A percentile compares a stretch with the other conserved stretches of the same genome.
Conservation (phyloP, 1,284 basidiomycete genomes). For the Moesziomyces sp. region DNA sequence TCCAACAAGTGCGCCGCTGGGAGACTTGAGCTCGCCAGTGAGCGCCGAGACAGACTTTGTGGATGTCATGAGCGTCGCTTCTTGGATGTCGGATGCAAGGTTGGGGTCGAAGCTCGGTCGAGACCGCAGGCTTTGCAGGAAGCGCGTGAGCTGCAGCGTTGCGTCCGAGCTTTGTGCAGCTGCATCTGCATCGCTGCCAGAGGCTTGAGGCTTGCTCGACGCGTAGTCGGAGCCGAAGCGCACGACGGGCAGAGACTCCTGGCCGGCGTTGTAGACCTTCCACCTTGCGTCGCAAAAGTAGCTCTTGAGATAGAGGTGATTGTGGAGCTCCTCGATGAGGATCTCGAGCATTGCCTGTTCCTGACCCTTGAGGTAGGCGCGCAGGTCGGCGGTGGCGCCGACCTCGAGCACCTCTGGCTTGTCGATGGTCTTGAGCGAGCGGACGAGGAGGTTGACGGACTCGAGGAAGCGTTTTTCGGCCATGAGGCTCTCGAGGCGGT, state of each 20-base stretch:
- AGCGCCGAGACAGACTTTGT: conserved; percentile 38
- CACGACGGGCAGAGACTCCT: conserved; percentile 71
- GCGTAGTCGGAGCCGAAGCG: conserved; percentile 54
- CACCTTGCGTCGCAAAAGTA: conserved; percentile 95
- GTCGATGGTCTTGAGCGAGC: conserved; percentile 89
- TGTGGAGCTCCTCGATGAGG: conserved; percentile 93
- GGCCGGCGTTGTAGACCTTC: conserved; percentile 83
- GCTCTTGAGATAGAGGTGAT: conserved; percentile 95
- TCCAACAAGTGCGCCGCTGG: conserved; percentile 1
- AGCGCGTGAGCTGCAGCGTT: conserved; percentile 41
- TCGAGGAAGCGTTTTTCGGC: conserved; percentile 93
- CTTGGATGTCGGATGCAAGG: conserved; percentile 41
- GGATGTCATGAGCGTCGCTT: conserved; percentile 32
- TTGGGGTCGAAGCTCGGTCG: conserved; percentile 49
- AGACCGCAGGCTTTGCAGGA: conserved; percentile 43
- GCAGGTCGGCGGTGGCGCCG: conserved; percentile 88
- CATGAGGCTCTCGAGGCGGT: conserved; percentile 90
- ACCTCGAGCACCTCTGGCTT: conserved; percentile 93
- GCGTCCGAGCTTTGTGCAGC: not conserved
- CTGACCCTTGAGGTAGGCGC: conserved; percentile 85
- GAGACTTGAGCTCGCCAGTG: conserved; percentile 21
- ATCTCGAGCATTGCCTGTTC: conserved; percentile 78
- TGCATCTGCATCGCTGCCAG: conserved; percentile 1
- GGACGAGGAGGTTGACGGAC: conserved; percentile 86
- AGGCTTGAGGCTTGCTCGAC: not conserved